Conservation (phyloP, 768 basidiomycete genomes). For the Suillus clintonianus region DNA sequence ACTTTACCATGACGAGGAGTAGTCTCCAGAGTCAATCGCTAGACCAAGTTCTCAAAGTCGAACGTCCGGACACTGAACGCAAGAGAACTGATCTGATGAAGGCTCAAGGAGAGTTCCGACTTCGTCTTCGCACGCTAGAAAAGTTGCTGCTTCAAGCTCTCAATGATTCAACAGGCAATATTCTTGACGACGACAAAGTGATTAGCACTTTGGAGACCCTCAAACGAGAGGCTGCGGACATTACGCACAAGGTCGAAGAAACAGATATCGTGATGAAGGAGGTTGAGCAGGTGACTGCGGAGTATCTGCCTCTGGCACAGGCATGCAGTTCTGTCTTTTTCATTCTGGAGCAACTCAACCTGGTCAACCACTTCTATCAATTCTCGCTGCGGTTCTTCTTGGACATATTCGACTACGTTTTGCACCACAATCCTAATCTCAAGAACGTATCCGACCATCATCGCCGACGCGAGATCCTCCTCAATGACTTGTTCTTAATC, state of each 20-base stretch:
- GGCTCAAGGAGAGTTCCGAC: slow-evolving; percentile 95
- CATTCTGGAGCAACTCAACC: slow-evolving; percentile 90
- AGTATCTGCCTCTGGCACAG: slow-evolving; percentile 92
- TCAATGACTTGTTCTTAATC: slow-evolving; percentile 86
- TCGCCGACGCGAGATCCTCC: slow-evolving; percentile 73
- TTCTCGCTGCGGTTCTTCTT: slow-evolving; percentile 98
- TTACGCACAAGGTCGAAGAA: slow-evolving; percentile 94
- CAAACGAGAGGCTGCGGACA: slow-evolving; percentile 95
- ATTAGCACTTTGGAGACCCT: slow-evolving; percentile 94
- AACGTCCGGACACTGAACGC: slow-evolving; percentile 94
- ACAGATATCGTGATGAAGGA: slow-evolving; percentile 95
- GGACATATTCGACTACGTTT: slow-evolving; percentile 95
- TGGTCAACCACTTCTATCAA: slow-evolving; percentile 97
- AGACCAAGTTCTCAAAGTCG: slow-evolving; percentile 95
- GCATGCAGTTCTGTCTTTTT: slow-evolving; percentile 98
- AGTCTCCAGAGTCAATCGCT: slow-evolving; percentile 98
- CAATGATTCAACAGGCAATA: slow-evolving; percentile 96
- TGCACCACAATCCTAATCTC: slow-evolving; percentile 90
- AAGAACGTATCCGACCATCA: slow-evolving; percentile 73
- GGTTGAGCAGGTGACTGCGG: slow-evolving; percentile 92
- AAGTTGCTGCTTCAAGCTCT: slow-evolving; percentile 91
- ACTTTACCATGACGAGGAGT: slow-evolving; percentile 98
- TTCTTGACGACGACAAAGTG: slow-evolving; percentile 98
- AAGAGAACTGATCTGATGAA: slow-evolving; percentile 97
- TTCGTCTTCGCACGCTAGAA: slow-evolving; percentile 90